These are phyloP conservation scores for Colletotrichum liaoningense DNA, from an alignment of 2,329 filamentous ascomycete species.

Conservation along the genomic window DNA sequence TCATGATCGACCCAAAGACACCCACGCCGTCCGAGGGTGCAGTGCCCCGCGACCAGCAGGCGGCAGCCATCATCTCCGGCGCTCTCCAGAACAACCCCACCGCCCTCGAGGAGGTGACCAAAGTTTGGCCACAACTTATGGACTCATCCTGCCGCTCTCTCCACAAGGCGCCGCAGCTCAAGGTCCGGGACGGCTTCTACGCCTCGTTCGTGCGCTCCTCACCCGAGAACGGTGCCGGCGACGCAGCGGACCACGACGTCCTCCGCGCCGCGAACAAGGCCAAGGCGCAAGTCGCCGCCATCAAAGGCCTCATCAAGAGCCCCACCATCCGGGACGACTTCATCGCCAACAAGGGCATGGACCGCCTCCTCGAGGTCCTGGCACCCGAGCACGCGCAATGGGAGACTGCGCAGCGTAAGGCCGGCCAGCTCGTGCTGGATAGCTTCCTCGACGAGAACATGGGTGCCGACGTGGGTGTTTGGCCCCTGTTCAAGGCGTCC, in stretches of 20 bases:
- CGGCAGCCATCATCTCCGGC: slow-evolving; percentile 67
- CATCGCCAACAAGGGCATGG: slow-evolving; percentile 64
- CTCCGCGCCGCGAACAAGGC: slow-evolving; percentile 41
- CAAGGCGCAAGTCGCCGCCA: slow-evolving; percentile 57
- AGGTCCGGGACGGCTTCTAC: slow-evolving; percentile 55
- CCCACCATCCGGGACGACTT: slow-evolving; percentile 65
- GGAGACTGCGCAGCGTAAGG: slow-evolving; percentile 62
- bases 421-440: slow-evolving; percentile 70
- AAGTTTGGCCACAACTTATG: slow-evolving; percentile 58
- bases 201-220: slow-evolving; percentile 49
- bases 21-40: slow-evolving; percentile 38
- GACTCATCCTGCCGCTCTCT: slow-evolving; percentile 48
- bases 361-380: slow-evolving; percentile 64
- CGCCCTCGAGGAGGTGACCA: slow-evolving; percentile 64
- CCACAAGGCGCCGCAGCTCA: slow-evolving; percentile 19
- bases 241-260: not conserved
- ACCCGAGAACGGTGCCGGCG: not conserved
- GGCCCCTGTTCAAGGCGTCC: slow-evolving; percentile 53
- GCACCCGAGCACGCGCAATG: slow-evolving; percentile 59
- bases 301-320: slow-evolving; percentile 69
- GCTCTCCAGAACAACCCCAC: slow-evolving; percentile 74
- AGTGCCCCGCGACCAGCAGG: slow-evolving; percentile 60
- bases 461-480: slow-evolving; percentile 68
- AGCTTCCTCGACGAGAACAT: slow-evolving; percentile 75
- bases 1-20: slow-evolving; percentile 53